phyloP scores from a whole-genome alignment of 371 early-diverging fungal genomes.

The Phascolomyces articulosus region DNA sequence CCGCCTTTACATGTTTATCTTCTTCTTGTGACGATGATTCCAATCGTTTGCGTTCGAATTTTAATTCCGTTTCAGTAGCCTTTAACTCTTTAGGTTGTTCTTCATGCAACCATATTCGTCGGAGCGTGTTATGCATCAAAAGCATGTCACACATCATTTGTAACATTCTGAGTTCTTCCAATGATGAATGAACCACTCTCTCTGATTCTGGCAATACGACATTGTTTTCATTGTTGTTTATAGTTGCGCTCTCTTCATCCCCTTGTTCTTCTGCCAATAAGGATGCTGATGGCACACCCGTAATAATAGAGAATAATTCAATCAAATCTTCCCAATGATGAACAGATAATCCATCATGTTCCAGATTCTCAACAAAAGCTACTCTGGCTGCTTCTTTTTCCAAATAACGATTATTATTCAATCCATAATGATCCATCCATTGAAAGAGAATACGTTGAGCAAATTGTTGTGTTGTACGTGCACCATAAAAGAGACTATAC shows the following conservation, averaged over 20 bases:
- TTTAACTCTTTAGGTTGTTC: constrained; percentile 20
- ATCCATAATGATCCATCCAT: constrained; percentile 10
- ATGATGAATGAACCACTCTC: not conserved
- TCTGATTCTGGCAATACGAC: not conserved
- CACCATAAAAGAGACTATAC: not conserved
- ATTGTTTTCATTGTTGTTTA: not conserved
- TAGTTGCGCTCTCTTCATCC: not conserved
- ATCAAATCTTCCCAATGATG: constrained; percentile 36
- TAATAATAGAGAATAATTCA: constrained; percentile 18
- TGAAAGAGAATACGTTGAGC: not conserved
- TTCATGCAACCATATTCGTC: not conserved
- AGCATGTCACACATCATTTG: constrained; percentile 16
- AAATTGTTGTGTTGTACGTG: constrained; percentile 6
- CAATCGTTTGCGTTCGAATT: constrained; percentile 16
- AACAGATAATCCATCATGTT: constrained; percentile 30
- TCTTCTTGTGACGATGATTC: constrained; percentile 24
- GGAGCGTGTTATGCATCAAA: constrained; percentile 3
- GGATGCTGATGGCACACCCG: constrained; percentile 8
- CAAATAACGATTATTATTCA: not conserved
- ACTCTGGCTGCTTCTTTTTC: constrained; percentile 12
- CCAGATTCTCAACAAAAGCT: constrained; percentile 17
- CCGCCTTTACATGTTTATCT: constrained; percentile 14
- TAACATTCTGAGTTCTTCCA: constrained; percentile 14
- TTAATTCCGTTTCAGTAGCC: constrained; percentile 21
- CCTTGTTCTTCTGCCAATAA: not conserved